Conservation (phyloP, 768 basidiomycete genomes). For the Tulasnella sp. region DNA sequence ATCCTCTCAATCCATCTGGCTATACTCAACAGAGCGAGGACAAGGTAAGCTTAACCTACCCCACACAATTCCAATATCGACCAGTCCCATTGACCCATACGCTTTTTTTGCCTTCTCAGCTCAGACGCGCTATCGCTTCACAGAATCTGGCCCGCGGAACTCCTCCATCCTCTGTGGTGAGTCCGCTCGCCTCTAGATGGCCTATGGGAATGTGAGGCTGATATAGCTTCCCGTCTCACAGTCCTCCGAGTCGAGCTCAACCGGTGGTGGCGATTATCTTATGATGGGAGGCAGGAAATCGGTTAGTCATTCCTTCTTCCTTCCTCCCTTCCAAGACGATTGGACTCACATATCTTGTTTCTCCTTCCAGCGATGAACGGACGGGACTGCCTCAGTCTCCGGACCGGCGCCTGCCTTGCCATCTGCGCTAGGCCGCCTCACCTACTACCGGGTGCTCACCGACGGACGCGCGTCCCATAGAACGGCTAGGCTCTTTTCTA, state of each 20-base stretch:
- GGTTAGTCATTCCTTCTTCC: neutral
- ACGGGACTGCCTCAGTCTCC: neutral
- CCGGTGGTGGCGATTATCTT: conserved; percentile 11
- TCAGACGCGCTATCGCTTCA: conserved; percentile 14
- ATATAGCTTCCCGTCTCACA: neutral
- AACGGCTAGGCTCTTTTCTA: no score
- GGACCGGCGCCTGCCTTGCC: neutral
- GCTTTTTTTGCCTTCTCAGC: neutral
- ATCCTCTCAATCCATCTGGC: conserved; percentile 7
- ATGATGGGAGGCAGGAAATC: conserved; percentile 12
- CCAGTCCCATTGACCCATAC: neutral
- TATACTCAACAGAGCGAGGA: conserved; percentile 9
- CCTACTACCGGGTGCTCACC: no score
- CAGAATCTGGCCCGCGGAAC: conserved; percentile 8
- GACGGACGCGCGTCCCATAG: no score
- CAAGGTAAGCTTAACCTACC: conserved; percentile 1
- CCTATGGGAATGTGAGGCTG: neutral
- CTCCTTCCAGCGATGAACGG: conserved; percentile 14
- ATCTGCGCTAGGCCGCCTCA: no score
- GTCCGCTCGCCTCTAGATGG: neutral
- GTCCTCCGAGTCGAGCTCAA: conserved; percentile 11
- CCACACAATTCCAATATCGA: neutral
- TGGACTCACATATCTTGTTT: neutral
- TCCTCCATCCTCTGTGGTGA: conserved; percentile 15
- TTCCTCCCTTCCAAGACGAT: neutral